These are phyloP conservation scores for Amaranthus palmeri DNA, from an alignment of 148 eudicot species.

Conservation along the genomic window DNA sequence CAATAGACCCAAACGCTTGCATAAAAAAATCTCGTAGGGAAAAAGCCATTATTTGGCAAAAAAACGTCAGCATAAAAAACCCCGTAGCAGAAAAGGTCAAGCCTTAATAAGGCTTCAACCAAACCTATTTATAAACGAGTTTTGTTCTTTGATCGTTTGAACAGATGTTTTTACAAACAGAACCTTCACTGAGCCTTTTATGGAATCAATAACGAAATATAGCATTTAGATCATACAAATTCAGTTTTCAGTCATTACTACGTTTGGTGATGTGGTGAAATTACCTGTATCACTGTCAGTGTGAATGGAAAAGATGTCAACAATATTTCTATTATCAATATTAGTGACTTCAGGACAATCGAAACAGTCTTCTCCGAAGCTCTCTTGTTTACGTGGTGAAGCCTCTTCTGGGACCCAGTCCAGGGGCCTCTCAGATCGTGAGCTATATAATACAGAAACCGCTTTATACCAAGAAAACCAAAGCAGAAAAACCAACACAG, in stretches of 20 bases:
- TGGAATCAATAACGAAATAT: neutral
- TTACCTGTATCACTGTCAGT: conserved; percentile 48
- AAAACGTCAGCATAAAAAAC: too few species aligned
- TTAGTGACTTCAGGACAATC: conserved; percentile 36
- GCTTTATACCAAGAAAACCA: neutral
- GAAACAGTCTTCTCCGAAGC: conserved; percentile 25
- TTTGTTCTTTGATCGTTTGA: too few species aligned
- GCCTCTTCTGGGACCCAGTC: conserved; percentile 87
- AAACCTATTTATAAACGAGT: too few species aligned
- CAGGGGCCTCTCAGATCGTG: conserved; percentile 64
- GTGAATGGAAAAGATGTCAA: conserved; percentile 65
- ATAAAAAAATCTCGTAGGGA: too few species aligned
- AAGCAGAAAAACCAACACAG: neutral
- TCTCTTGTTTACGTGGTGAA: conserved; percentile 24
- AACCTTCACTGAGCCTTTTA: neutral
- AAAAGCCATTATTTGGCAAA: too few species aligned
- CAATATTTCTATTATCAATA: conserved; percentile 28
- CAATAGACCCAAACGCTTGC: too few species aligned
- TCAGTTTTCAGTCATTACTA: too few species aligned
- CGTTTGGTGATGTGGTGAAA: neutral
- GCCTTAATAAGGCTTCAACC: too few species aligned
- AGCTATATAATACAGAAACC: conserved; percentile 32
- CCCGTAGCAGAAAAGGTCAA: too few species aligned
- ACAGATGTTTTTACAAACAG: too few species aligned
- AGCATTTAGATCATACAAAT: neutral